A percentile compares a stretch with the other conserved stretches of the same genome.
These are phyloP conservation scores for Solanum neorickii DNA, from an alignment of 257 asterid species.

Conservation along the genomic window DNA sequence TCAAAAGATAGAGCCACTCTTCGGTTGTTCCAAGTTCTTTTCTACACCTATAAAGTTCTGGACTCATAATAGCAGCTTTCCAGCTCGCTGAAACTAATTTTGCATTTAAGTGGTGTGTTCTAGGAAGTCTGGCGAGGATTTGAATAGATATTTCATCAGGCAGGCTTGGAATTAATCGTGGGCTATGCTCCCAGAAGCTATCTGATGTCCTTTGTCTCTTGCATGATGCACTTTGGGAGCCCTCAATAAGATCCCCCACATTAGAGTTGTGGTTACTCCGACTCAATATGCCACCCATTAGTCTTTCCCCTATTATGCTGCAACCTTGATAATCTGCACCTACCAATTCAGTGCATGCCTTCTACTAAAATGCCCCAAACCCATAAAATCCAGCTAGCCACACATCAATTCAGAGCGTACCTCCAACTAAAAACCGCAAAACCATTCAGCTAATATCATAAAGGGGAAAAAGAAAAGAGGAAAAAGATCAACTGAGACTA, in stretches of 20 bases:
- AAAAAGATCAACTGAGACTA: not conserved
- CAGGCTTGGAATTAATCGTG: conserved; percentile 55
- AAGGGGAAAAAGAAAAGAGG: not conserved
- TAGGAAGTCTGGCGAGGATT: conserved; percentile 72
- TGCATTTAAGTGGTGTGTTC: conserved; percentile 36
- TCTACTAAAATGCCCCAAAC: not conserved
- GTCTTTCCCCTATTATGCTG: not conserved
- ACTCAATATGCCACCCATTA: conserved; percentile 74
- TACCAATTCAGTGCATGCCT: conserved; percentile 5
- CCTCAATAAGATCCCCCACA: conserved; percentile 22
- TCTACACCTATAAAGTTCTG: conserved; percentile 53
- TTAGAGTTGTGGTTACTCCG: conserved; percentile 22
- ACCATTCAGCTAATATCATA: not conserved
- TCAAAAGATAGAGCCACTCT: conserved; percentile 75
- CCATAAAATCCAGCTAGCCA: not conserved
- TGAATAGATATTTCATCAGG: conserved; percentile 83
- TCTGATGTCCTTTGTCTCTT: conserved; percentile 60
- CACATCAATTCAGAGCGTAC: not conserved
- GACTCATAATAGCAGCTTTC: conserved; percentile 54
- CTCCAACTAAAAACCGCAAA: not conserved
- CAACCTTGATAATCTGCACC: conserved; percentile 1
- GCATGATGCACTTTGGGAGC: conserved; percentile 42
- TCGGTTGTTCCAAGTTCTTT: conserved; percentile 63
- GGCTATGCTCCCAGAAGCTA: conserved; percentile 56
- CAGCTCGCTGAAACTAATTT: conserved; percentile 64